Evolutionary conservation across 164 flowering plant species (phyloP).

Genomic region (Vitis labrusca): DNA sequence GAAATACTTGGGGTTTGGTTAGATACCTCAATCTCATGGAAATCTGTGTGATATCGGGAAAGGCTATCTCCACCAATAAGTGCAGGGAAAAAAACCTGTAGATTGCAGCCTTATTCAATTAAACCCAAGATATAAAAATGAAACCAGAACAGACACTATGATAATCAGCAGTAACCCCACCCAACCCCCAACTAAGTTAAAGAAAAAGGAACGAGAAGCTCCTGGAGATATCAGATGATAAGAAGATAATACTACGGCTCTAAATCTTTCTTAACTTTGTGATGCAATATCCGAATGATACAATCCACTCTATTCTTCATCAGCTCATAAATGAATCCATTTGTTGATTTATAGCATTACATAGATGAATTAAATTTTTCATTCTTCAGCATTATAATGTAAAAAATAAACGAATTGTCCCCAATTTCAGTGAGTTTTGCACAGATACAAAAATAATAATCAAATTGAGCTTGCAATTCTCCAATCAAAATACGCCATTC

Average conservation of each 20-base stretch:
- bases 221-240: neutral
- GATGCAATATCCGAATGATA: neutral
- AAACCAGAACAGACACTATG: neutral
- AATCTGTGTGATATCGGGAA: conserved; percentile 86
- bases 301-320: no score
- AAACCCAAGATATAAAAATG: neutral
- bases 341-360: no score
- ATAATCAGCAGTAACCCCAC: no score
- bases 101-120: conserved; percentile 5
- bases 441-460: neutral
- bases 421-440: no score
- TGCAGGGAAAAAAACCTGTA: conserved; percentile 52
- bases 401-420: no score
- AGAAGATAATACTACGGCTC: neutral
- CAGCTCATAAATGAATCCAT: no score
- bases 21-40: conserved; percentile 85
- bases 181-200: neutral
- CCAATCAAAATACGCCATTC: no score
- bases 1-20: neutral
- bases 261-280: neutral
- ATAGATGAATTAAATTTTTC: no score
- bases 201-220: neutral
- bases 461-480: neutral
- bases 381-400: no score
- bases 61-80: conserved; percentile 67